phyloP scores from a whole-genome alignment of 192 early-diverging fungal species.

The Coemansia sp. region DNA sequence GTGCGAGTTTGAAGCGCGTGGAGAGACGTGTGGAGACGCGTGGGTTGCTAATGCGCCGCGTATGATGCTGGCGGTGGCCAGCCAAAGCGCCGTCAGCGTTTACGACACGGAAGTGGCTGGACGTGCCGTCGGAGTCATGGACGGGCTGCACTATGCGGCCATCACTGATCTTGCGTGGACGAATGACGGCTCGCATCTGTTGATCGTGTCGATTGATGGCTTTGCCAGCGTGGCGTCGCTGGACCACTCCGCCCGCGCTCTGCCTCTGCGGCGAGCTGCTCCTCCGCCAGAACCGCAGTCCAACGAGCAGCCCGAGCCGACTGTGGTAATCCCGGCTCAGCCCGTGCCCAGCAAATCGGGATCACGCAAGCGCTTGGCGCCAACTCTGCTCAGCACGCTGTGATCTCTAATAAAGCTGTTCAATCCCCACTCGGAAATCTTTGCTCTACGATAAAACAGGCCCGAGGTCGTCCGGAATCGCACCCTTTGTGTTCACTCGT shows the following conservation, averaged over 20 bases:
- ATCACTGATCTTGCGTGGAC: slow-evolving; percentile 90
- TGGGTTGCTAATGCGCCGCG: slow-evolving; percentile 61
- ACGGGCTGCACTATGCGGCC: slow-evolving; percentile 84
- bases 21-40: neutral
- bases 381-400: slow-evolving; percentile 42
- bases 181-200: slow-evolving; percentile 68
- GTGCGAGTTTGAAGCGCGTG: slow-evolving; percentile 27
- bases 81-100: slow-evolving; percentile 77
- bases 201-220: slow-evolving; percentile 83
- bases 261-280: slow-evolving; percentile 11
- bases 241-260: slow-evolving; percentile 48
- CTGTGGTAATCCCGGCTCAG: slow-evolving; percentile 1
- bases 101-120: slow-evolving; percentile 78
- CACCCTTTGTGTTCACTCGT: too few relatives aligned
- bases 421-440: neutral
- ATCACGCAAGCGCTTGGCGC: slow-evolving; percentile 40
- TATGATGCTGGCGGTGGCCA: slow-evolving; percentile 81
- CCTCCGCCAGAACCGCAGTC: neutral
- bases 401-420: neutral
- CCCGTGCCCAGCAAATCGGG: slow-evolving; percentile 4
- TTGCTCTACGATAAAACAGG: too few relatives aligned
- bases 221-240: slow-evolving; percentile 80
- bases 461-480: too few relatives aligned
- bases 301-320: neutral
- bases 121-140: slow-evolving; percentile 68